Evolutionary conservation across 148 eudicot genomes (phyloP).

Genomic region (Vaccinium myrtillus): DNA sequence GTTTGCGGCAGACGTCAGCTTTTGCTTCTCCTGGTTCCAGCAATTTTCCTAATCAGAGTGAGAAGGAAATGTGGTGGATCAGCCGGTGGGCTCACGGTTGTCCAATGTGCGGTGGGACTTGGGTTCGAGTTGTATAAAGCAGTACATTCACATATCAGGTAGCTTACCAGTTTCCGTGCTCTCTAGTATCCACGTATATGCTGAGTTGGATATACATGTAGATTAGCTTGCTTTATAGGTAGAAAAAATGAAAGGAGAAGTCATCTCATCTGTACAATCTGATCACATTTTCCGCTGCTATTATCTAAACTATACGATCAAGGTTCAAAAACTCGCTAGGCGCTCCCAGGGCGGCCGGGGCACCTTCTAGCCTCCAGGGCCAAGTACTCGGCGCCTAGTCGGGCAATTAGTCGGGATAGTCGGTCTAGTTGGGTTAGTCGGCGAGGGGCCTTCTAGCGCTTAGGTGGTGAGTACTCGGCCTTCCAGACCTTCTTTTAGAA

Average conservation of each 20-base stretch:
- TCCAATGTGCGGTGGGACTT: constrained; percentile 97
- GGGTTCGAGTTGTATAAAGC: constrained; percentile 89
- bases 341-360: no score
- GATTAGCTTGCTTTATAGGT: background rate
- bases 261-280: constrained; percentile 1
- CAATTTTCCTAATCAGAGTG: constrained; percentile 52
- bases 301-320: background rate
- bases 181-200: background rate
- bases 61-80: constrained; percentile 86
- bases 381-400: no score
- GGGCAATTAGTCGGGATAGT: no score
- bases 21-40: constrained; percentile 59
- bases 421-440: no score
- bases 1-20: constrained; percentile 92
- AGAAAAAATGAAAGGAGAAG: background rate
- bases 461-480: no score
- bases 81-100: constrained; percentile 95
- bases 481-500: no score
- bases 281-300: background rate
- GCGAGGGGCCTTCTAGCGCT: no score
- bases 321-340: no score
- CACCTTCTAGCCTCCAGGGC: no score
- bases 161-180: background rate
- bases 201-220: background rate
- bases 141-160: background rate